A percentile compares a stretch with the other conserved stretches of the same genome.
Conservation (phyloP, 2,329 filamentous ascomycete species). For the Colletotrichum eleusines region DNA sequence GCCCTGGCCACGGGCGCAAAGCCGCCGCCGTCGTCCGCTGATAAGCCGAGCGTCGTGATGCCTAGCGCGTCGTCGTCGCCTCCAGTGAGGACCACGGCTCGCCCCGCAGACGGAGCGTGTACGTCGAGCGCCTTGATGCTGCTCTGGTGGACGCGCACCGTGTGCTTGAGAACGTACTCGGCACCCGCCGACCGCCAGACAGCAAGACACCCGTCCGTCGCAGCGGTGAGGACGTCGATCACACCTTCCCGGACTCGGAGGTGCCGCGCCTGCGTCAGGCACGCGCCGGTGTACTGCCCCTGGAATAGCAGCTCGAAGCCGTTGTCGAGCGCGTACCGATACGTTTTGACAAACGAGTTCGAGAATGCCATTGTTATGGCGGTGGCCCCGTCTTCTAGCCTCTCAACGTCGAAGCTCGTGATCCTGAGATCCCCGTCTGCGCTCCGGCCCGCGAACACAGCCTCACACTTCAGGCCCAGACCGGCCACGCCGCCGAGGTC, state of each 20-base stretch:
- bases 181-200: conserved; percentile 60
- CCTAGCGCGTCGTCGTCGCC: conserved; percentile 90
- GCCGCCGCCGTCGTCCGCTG: conserved; percentile 16
- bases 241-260: conserved; percentile 49
- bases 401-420: conserved; percentile 77
- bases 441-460: conserved; percentile 63
- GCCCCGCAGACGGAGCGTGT: conserved; percentile 47
- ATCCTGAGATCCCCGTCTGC: conserved; percentile 78
- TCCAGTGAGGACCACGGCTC: conserved; percentile 74
- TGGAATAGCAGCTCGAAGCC: conserved; percentile 64
- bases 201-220: conserved; percentile 84
- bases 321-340: conserved; percentile 57
- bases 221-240: conserved; percentile 71
- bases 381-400: conserved; percentile 53
- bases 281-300: conserved; percentile 77
- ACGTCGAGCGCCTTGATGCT: conserved; percentile 77
- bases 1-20: conserved; percentile 45
- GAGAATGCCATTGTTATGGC: conserved; percentile 82
- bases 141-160: conserved; percentile 78
- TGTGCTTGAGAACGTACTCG: conserved; percentile 48
- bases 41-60: conserved; percentile 59
- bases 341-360: conserved; percentile 80
- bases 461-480: conserved; percentile 69
- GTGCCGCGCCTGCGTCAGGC: conserved; percentile 75
- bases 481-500: conserved; percentile 60